Percentiles rank a stretch among this genome's conserved stretches.
These are phyloP conservation scores for Talaromyces sp. DNA, from an alignment of 2,329 filamentous ascomycete species.

Conservation along the genomic window DNA sequence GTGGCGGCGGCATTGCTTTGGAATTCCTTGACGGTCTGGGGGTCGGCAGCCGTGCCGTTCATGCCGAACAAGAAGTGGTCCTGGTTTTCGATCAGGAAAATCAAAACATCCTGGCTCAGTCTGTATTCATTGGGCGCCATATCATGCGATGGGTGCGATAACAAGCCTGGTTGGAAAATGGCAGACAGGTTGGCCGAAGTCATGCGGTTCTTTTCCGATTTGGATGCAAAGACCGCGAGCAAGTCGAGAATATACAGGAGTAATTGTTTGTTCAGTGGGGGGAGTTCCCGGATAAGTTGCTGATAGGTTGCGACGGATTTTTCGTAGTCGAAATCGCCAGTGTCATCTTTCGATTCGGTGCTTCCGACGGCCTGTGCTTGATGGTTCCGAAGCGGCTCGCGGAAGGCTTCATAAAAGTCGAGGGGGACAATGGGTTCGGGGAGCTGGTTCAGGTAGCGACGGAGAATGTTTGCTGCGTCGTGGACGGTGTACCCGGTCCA, in stretches of 20 bases:
- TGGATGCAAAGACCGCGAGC: constrained; percentile 92
- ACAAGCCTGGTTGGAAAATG: constrained; percentile 94
- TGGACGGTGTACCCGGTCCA: constrained; percentile 98
- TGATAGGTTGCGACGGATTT: constrained; percentile 80
- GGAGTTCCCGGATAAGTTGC: constrained; percentile 83
- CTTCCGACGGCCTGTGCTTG: constrained; percentile 66
- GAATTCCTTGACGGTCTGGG: constrained; percentile 62
- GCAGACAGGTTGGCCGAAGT: constrained; percentile 88
- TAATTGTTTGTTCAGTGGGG: constrained; percentile 86
- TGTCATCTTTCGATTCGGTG: constrained; percentile 58
- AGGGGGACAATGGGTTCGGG: constrained; percentile 95
- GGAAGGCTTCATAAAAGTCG: constrained; percentile 86
- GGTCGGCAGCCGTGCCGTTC: constrained; percentile 97
- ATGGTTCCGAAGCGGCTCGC: constrained; percentile 69
- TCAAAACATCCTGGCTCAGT: constrained; percentile 91
- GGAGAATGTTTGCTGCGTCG: constrained; percentile 92
- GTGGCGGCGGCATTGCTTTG: constrained; percentile 57
- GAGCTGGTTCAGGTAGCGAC: constrained; percentile 91
- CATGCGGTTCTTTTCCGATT: constrained; percentile 96
- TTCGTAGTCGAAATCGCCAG: constrained; percentile 68
- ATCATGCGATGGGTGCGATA: constrained; percentile 89
- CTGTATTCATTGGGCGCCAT: constrained; percentile 95
- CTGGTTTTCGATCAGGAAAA: constrained; percentile 97
- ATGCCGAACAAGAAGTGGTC: constrained; percentile 98
- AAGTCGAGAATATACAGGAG: constrained; percentile 94